Evolutionary conservation across 108 stramenopile genomes (phyloP), one percentile per base, ranked within the genome.

Genomic region (Schizochytrium sp.): DNA sequence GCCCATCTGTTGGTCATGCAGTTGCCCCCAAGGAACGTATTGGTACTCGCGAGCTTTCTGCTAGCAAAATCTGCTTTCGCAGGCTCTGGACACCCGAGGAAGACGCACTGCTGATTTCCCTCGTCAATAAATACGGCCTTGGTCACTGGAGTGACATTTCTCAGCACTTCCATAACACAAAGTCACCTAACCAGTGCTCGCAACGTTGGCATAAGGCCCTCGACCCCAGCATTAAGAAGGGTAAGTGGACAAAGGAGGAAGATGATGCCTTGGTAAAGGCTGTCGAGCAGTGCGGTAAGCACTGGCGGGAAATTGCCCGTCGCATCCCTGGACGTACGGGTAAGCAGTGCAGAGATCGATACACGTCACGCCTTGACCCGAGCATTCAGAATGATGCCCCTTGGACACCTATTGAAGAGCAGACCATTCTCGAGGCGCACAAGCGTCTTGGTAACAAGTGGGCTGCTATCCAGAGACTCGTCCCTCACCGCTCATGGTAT

Each of bases 121-220:
- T 83, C 50, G 76, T 83, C 15, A 49, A 83, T 10, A 83, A 10
- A 38, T 28, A 83, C 4, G 76, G 76, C 76, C 50, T 55, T 10
- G 50, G 53, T 28, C 76, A 89, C 46, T 89, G 89, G 89, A 46
- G 72, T 46, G 28, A n/a, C 46, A 76, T 89, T 28, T 55, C 89
- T 0, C 49, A 76, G 38, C 57, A 59, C 46, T 46, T 89, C 76
- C 19, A 56, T 40, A 60, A 28, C 83, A 28, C 64, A 38, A 88
- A 87, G 87, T 87, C 61, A 56, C 87, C 72, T 15, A 90, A 90
- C 64, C 91, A 92, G 90, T 92, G 91, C 57, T 88, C 87, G 45
- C 87, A 92, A 56, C 87, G 91, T 41, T 92, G 91, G 91, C 91
- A 92, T 55, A 88, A 92, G 46, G 61, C 88, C 46, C 90, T 92